These are phyloP conservation scores for Trichoderma reesei DNA, from an alignment of 495 filamentous ascomycete species.

Conservation along the genomic window DNA sequence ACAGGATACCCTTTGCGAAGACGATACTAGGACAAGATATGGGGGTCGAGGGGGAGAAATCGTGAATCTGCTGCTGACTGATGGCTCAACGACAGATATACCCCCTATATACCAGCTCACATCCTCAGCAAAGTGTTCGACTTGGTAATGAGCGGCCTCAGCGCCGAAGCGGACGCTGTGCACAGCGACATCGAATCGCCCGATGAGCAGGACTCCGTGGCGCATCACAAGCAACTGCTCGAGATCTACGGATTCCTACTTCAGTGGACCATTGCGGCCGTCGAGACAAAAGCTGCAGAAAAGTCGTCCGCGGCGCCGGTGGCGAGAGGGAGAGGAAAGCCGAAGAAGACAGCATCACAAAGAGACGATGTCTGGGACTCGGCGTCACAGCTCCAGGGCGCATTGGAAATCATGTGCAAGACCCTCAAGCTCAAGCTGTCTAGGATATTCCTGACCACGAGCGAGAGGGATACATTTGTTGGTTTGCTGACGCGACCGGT, in stretches of 20 bases:
- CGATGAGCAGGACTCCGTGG: slow-evolving; percentile 78
- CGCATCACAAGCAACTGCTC: slow-evolving; percentile 79
- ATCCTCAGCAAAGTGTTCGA: slow-evolving; percentile 90
- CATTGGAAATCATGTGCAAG: slow-evolving; percentile 90
- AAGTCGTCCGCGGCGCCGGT: slow-evolving; percentile 64
- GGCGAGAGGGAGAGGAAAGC: slow-evolving; percentile 66
- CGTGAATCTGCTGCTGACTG: not conserved
- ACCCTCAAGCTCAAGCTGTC: slow-evolving; percentile 85
- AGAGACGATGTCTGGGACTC: slow-evolving; percentile 85
- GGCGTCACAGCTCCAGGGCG: slow-evolving; percentile 71
- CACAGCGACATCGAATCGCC: slow-evolving; percentile 72
- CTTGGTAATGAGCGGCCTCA: slow-evolving; percentile 82
- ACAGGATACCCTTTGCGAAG: not conserved
- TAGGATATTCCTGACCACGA: slow-evolving; percentile 89
- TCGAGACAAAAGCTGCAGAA: slow-evolving; percentile 88
- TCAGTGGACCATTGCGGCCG: slow-evolving; percentile 87
- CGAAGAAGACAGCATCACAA: slow-evolving; percentile 44
- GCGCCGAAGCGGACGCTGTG: slow-evolving; percentile 79
- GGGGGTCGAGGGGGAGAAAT: not conserved
- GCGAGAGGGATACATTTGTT: slow-evolving; percentile 93
- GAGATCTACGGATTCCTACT: slow-evolving; percentile 93
- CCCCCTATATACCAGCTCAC: slow-evolving; percentile 67
- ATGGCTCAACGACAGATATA: slow-evolving; percentile 49
- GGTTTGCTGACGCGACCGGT: slow-evolving; percentile 86
- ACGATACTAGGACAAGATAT: not conserved